phyloP scores from a whole-genome alignment of 1,284 basidiomycete genomes.

The Malassezia arunalokei region DNA sequence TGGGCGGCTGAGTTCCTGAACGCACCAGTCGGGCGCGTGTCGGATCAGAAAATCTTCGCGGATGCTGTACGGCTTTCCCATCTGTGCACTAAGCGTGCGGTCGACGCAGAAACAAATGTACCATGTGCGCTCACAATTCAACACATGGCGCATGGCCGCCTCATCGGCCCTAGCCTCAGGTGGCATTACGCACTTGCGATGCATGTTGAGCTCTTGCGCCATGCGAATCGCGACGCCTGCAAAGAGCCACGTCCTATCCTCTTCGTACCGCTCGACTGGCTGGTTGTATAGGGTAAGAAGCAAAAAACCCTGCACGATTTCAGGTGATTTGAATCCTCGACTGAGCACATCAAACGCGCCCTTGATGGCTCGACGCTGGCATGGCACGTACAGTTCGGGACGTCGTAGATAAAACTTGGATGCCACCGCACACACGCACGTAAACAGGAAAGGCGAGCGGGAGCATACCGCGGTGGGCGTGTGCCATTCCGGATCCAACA shows the following conservation, averaged over 20 bases:
- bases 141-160: conserved; percentile 67
- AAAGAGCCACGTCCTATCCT: conserved; percentile 77
- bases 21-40: conserved; percentile 60
- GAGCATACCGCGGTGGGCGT: conserved; percentile 42
- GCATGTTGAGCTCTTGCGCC: conserved; percentile 88
- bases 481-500: conserved; percentile 45
- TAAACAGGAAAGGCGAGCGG: conserved; percentile 43
- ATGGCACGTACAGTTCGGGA: conserved; percentile 66
- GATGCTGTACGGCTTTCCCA: conserved; percentile 76
- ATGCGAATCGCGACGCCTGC: conserved; percentile 57
- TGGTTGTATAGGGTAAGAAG: conserved; percentile 47
- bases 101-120: conserved; percentile 79
- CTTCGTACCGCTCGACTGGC: conserved; percentile 59
- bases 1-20: conserved; percentile 30
- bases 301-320: conserved; percentile 51
- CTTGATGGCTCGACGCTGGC: conserved; percentile 73
- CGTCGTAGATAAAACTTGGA: conserved; percentile 75
- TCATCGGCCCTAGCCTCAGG: conserved; percentile 41
- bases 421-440: conserved; percentile 71
- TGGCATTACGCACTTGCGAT: conserved; percentile 65
- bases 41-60: conserved; percentile 74
- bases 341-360: conserved; percentile 59
- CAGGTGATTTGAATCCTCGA: conserved; percentile 83
- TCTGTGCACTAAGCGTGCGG: conserved; percentile 68
- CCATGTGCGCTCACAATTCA: conserved; percentile 90